Percentiles rank a stretch among this genome's conserved stretches.
Evolutionary conservation across 495 filamentous ascomycete genomes (phyloP).

Genomic region (Copromyces sp.): DNA sequence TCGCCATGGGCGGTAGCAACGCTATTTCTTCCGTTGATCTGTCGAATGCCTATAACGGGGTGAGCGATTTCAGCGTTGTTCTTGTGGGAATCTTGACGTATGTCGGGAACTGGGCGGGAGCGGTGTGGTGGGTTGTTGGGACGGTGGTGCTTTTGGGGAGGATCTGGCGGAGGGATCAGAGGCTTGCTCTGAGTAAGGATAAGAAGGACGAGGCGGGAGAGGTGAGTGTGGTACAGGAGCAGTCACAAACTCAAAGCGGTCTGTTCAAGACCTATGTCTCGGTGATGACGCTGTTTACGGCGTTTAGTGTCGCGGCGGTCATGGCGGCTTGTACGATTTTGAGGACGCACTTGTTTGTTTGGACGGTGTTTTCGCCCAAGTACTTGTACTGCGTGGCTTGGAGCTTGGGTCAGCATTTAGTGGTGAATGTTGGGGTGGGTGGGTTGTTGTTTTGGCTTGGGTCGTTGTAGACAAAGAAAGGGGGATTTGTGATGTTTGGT

Average conservation of each 20-base stretch:
- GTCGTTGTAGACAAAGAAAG: background rate
- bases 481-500: background rate
- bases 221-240: background rate
- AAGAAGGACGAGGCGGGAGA: constrained; percentile 4
- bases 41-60: constrained; percentile 74
- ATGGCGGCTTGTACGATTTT: constrained; percentile 82
- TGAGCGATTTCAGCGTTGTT: constrained; percentile 55
- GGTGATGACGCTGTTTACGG: constrained; percentile 55
- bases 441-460: constrained; percentile 47
- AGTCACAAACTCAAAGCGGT: constrained; percentile 1
- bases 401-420: constrained; percentile 69
- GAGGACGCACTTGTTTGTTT: constrained; percentile 90
- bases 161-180: background rate
- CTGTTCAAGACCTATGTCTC: constrained; percentile 41
- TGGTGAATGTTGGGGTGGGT: constrained; percentile 51
- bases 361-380: constrained; percentile 98
- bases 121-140: constrained; percentile 73
- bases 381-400: constrained; percentile 88
- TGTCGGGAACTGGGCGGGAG: constrained; percentile 80
- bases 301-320: constrained; percentile 52
- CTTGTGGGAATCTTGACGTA: constrained; percentile 75
- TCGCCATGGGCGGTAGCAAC: constrained; percentile 85
- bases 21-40: constrained; percentile 83
- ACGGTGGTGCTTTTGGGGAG: constrained; percentile 44
- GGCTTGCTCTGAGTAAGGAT: background rate